phyloP scores from a whole-genome alignment of 2,329 filamentous ascomycete species.

The Myriosclerotinia scirpicola region DNA sequence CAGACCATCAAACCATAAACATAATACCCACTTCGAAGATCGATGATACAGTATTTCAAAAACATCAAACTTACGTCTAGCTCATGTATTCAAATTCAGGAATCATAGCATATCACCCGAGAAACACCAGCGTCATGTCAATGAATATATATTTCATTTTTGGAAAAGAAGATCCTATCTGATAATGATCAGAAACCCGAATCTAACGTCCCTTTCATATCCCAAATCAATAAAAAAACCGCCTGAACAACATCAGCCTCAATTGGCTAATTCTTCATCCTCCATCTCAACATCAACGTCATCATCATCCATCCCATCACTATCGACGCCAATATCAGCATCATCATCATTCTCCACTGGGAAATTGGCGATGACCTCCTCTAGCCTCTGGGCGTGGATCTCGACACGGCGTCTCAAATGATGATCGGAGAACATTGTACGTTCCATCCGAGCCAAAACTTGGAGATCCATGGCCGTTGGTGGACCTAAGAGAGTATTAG shows the following conservation, averaged over 20 bases:
- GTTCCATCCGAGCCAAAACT: neutral
- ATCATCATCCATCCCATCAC: neutral
- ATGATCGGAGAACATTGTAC: neutral
- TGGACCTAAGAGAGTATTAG: neutral
- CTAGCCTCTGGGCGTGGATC: neutral
- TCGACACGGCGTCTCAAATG: neutral
- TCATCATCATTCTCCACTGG: neutral
- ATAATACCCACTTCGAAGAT: neutral
- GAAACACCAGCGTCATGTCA: neutral
- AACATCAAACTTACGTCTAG: too few species aligned
- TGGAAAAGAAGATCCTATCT: too few species aligned
- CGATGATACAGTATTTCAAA: too few species aligned
- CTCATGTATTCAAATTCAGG: too few species aligned
- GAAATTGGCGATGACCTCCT: neutral
- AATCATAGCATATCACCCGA: neutral
- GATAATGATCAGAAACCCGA: fast-evolving
- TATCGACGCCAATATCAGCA: neutral
- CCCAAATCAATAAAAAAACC: too few species aligned
- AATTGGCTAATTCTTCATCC: neutral
- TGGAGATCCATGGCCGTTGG: neutral
- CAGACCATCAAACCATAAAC: neutral
- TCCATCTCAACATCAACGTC: neutral
- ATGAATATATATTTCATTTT: neutral
- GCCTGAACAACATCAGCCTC: neutral
- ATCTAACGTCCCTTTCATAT: neutral